phyloP scores from a whole-genome alignment of 805 yeast genomes.

The Candida nemodendra region DNA sequence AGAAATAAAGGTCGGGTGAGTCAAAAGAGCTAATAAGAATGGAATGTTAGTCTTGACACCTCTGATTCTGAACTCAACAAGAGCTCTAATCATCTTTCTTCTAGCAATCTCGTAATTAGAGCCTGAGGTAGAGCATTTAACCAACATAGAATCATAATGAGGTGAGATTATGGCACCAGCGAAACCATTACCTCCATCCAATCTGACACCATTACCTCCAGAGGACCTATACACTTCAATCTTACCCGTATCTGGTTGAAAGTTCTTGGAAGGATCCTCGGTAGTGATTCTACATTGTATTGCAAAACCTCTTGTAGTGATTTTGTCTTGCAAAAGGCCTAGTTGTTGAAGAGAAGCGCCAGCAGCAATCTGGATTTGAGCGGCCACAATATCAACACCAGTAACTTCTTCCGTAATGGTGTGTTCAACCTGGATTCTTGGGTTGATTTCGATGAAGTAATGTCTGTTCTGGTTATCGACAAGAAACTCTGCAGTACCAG shows the following conservation, averaged over 20 bases:
- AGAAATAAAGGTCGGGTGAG: constrained; percentile 79
- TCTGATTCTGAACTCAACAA: constrained; percentile 96
- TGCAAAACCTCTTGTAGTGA: constrained; percentile 95
- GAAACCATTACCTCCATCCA: constrained; percentile 98
- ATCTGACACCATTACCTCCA: constrained; percentile 98
- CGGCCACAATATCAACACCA: constrained; percentile 96
- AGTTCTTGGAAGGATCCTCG: constrained; percentile 93
- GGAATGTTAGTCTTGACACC: constrained; percentile 99
- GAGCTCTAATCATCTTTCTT: constrained; percentile 95
- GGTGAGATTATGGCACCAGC: constrained; percentile 97
- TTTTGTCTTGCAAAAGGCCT: constrained; percentile 90
- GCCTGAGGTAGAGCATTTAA: constrained; percentile 96
- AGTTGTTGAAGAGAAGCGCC: constrained; percentile 92
- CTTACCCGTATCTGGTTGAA: constrained; percentile 98
- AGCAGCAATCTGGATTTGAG: constrained; percentile 98
- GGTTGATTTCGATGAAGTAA: constrained; percentile 96
- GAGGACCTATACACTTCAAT: constrained; percentile 97
- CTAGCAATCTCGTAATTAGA: constrained; percentile 95
- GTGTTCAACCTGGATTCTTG: constrained; percentile 97
- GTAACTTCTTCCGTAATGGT: constrained; percentile 98
- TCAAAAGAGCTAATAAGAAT: constrained; percentile 84
- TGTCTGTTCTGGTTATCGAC: constrained; percentile 93
- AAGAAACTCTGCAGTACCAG: constrained; percentile 97
- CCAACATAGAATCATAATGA: constrained; percentile 97
- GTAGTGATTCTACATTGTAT: constrained; percentile 99